These are phyloP conservation scores for Solanum neorickii DNA, from an alignment of 257 asterid species.

Conservation along the genomic window DNA sequence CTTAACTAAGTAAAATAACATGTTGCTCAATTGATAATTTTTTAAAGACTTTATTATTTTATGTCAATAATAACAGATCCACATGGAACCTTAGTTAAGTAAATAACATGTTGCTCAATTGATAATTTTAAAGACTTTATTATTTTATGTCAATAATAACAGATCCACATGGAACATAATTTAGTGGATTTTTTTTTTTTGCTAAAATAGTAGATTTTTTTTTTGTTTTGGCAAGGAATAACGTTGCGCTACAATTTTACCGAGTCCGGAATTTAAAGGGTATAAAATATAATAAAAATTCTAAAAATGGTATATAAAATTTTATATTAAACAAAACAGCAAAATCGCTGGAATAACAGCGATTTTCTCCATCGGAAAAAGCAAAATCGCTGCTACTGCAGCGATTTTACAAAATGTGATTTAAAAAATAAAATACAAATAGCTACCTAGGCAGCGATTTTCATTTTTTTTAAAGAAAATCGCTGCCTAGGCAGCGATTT, in stretches of 20 bases:
- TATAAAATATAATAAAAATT: too few species aligned
- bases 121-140: not conserved
- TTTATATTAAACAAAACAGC: too few species aligned
- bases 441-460: too few species aligned
- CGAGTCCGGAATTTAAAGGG: too few species aligned
- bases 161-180: not conserved
- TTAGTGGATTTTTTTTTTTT: not conserved
- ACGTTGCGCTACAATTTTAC: not conserved
- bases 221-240: not conserved
- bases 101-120: not conserved
- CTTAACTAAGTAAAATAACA: not conserved
- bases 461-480: too few species aligned
- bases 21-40: not conserved
- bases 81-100: not conserved
- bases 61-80: not conserved
- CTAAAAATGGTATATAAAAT: too few species aligned
- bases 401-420: too few species aligned
- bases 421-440: too few species aligned
- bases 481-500: too few species aligned
- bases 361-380: too few species aligned
- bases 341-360: fast-evolving
- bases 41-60: not conserved
- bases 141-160: not conserved
- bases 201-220: too few species aligned
- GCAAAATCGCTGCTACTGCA: too few species aligned